Conservation (phyloP, 2,329 filamentous ascomycete species). For the Cordyceps fumosorosea region DNA sequence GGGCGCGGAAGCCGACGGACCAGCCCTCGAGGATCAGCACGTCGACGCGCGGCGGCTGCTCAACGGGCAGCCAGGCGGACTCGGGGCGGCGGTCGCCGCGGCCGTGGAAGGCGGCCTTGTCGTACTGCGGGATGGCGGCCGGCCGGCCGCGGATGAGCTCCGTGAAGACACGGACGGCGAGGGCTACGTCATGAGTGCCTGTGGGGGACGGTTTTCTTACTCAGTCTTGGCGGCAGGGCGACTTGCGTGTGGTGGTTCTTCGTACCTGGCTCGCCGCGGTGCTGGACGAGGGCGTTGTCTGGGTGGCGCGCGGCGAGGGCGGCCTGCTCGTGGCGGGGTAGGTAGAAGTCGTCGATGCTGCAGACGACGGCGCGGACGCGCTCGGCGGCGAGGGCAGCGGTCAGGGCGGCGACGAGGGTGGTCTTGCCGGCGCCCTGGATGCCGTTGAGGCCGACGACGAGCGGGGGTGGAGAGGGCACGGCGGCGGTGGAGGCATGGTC, state of each 20-base stretch:
- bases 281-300: constrained; percentile 68
- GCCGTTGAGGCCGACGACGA: constrained; percentile 84
- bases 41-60: constrained; percentile 40
- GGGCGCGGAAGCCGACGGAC: constrained; percentile 76
- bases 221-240: neutral
- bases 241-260: neutral
- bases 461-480: constrained; percentile 24
- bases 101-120: constrained; percentile 72
- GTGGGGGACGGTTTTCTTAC: neutral
- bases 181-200: constrained; percentile 65
- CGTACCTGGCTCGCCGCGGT: constrained; percentile 70
- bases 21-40: constrained; percentile 84
- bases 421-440: constrained; percentile 92
- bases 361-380: constrained; percentile 63
- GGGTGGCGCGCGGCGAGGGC: constrained; percentile 59
- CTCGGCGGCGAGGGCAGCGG: constrained; percentile 48
- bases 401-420: constrained; percentile 67
- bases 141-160: constrained; percentile 45
- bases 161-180: constrained; percentile 57
- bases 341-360: constrained; percentile 87
- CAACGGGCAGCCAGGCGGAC: constrained; percentile 54
- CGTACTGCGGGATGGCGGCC: constrained; percentile 64
- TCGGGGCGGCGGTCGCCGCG: constrained; percentile 67
- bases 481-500: neutral
- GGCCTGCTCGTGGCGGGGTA: constrained; percentile 62